Evolutionary conservation across 2,329 filamentous ascomycete species (phyloP), one percentile per base, ranked within the genome.

Genomic region (Ceratocystis lukuohia): DNA sequence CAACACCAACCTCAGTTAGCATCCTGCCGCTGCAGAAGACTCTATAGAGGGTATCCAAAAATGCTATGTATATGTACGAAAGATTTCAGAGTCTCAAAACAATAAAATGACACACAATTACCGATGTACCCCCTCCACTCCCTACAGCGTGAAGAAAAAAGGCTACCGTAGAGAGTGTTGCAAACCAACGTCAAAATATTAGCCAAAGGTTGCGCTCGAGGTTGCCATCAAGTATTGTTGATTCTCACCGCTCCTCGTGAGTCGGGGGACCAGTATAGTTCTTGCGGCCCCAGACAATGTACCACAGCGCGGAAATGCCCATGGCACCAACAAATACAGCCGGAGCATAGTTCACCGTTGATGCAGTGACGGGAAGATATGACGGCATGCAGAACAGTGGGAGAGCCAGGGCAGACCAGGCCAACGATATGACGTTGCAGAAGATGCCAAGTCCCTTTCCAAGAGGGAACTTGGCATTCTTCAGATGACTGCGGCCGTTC

Each of bases 311-410:
- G 1, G 87, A 83, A 67, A 89, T 80, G 48, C 77, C 62, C 65
- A 82, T 80, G 69, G 88, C 86, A 4, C 79, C 85, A 30, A 87
- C 81, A 70, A 90, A 89, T n/a, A 91, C 87, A 44, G 85, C 87
- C 15, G 84, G 84, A 1, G 87, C 87, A 74, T 89, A 91, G 79
- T 91, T 91, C 79, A 89, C 86, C 48, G 78, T 80, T 20, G 75
- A 73, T 5, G 80, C 74, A 0, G 79, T 80, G 48, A 88, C 84
- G 5, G 84, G 84, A n/a, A 88, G 76, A 56, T 75, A 75, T 0
- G 84, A 80, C 0, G 86, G 87, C 84, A 88, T 88, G 75, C 84
- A 90, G 79, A 90, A 90, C 17, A 90, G 81, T 1, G 87, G 86
- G 64, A 89, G 82, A 45, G 85, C 86, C 65, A 91, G 80, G 15